phyloP scores from a whole-genome alignment of 169 alveolate species.

The Plasmodium yoelii region DNA sequence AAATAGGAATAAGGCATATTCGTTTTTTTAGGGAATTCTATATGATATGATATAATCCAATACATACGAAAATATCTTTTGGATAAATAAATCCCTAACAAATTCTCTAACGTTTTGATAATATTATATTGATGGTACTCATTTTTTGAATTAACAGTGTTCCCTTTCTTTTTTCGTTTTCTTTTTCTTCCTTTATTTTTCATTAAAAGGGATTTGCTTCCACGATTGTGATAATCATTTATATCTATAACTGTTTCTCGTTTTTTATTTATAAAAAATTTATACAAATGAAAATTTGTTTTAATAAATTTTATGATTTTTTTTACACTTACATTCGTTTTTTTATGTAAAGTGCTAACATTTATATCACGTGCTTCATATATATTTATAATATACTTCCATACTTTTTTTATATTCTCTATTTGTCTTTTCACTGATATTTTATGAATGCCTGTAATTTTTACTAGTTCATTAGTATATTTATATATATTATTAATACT shows the following conservation, averaged over 20 bases:
- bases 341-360: slow-evolving; percentile 40
- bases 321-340: slow-evolving; percentile 32
- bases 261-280: slow-evolving; percentile 35
- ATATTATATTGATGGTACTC: slow-evolving; percentile 49
- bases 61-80: slow-evolving; percentile 70
- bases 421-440: slow-evolving; percentile 69
- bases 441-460: slow-evolving; percentile 53
- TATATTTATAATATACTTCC: slow-evolving; percentile 57
- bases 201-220: slow-evolving; percentile 45
- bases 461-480: slow-evolving; percentile 51
- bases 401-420: slow-evolving; percentile 69
- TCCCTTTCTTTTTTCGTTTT: slow-evolving; percentile 28
- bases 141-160: slow-evolving; percentile 41
- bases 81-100: slow-evolving; percentile 56
- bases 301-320: slow-evolving; percentile 46
- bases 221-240: slow-evolving; percentile 24
- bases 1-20: slow-evolving; percentile 55
- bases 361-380: slow-evolving; percentile 51
- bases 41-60: slow-evolving; percentile 69
- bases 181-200: slow-evolving; percentile 42
- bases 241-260: slow-evolving; percentile 43
- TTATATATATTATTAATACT: slow-evolving; percentile 52
- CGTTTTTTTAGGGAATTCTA: slow-evolving; percentile 64
- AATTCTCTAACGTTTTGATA: slow-evolving; percentile 54
- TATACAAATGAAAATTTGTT: slow-evolving; percentile 37